Base-by-base conservation (phyloP, 495 filamentous ascomycete genomes). In the Aspergillus campestris region DNA sequence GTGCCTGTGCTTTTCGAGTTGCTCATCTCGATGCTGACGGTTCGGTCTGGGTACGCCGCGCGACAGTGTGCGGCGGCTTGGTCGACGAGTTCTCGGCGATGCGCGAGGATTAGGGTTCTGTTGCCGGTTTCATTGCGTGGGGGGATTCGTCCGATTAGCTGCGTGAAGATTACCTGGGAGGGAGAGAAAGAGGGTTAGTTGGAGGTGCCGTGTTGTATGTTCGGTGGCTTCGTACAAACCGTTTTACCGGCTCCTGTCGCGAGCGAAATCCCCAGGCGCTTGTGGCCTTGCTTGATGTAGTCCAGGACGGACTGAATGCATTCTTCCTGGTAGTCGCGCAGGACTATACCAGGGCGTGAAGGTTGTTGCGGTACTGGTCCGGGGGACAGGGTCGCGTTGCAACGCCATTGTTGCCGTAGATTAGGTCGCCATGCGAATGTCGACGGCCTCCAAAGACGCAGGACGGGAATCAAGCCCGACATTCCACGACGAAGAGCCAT, bases 231-330 rank as follows among this genome's bases (percentile, higher is more conserved):
- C 4, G 41, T 15, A 52, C 71, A 34, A 66, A 88, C 89, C 3
- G 92, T 98, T 61, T 99, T 99, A 4, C 92, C 92, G 47, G 84
- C 76, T 1, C 92, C 92, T 5, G 92, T 97, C 8, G 92, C 92
- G 37, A 99, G 58, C 0, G 92, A 97, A 5, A 99, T 73, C 0
- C 89, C 94, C 7, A 97, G 65, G 8, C 92, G 78, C 49, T 83
- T 85, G 53, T 91, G 79, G 3, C 92, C 94, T 24, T 80, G 59
- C 6, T 78, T 61, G 3, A 97, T 55, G 43, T 89, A 75, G 2
- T 71, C 61, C 10, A 97, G 65, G 8, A 99, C 86, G 1, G 90
- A 78, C 54, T 90, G 80, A 45, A 99, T 94, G 60, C 89, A 89
- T 70, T 90, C 87, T 68, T 91, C 84, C 55, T 91, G 86, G 54